Base-by-base conservation (phyloP, 345 rosid species). In the Combretum micranthum region DNA sequence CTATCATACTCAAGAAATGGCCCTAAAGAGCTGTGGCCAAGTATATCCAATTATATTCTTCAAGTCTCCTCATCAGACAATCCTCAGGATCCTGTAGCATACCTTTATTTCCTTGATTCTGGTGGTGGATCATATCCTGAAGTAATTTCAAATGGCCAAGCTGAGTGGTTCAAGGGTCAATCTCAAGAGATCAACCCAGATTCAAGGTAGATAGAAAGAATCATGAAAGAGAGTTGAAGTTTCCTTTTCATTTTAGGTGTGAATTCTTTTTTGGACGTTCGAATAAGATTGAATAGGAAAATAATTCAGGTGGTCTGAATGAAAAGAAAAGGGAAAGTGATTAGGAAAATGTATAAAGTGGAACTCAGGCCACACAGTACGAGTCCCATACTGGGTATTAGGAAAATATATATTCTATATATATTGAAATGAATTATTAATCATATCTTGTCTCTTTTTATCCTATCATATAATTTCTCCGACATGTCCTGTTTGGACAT, bases 71-170 rank as follows among this genome's bases (percentile, higher is more conserved):
- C 83, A 42, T 67, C 72, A 0, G 55, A 73, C 44, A 62, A 64
- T 62, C 71, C 83, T 2, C 44, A 50, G 42, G 61, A 63, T 18
- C 72, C 76, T 0, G 59, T 83, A 25, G 75, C 68, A 44, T 77
- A 76, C 67, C 71, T 92, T 52, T 92, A 91, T 73, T 83, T 88
- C 59, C 80, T 92, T 16, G 98, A 92, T 75, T 92, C 95, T 18
- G 98, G 98, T 0, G 98, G 96, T 50, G 96, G 95, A 18, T 85
- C 98, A 11, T 91, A 88, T 46, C 93, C 96, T 2, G 76, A 88
- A 62, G 85, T 86, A 56, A 68, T 86, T 62, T 91, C 98, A 63
- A 71, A 58, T 53, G 77, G 88, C 47, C 95, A 91, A 72, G 83
- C 79, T 47, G 79, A 84, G 32, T 88, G 98, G 98, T 88, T 92